A percentile compares a stretch with the other conserved stretches of the same genome.
phyloP scores from a whole-genome alignment of 225 moss, liverwort and hornwort genomes.

The Rhytidiadelphus loreus region DNA sequence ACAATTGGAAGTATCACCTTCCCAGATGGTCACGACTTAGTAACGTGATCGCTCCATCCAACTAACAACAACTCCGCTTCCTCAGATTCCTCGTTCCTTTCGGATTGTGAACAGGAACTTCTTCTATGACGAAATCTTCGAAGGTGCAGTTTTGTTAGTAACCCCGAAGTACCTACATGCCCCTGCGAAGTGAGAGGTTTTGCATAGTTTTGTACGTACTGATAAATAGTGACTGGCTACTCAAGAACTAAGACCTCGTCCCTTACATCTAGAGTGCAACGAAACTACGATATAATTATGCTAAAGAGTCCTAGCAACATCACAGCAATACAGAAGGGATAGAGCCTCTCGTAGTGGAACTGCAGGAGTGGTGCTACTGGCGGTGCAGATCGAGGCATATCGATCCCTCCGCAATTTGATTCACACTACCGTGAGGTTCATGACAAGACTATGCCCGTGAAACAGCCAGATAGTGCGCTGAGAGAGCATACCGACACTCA shows the following conservation, averaged over 20 bases:
- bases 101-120: background rate
- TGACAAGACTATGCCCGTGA: background rate
- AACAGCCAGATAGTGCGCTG: background rate
- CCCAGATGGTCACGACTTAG: background rate
- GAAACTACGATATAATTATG: no score
- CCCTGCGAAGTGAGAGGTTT: background rate
- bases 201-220: background rate
- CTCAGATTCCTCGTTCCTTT: background rate
- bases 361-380: background rate
- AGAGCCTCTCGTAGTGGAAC: background rate
- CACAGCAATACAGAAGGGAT: background rate
- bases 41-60: background rate
- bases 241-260: no score
- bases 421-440: background rate
- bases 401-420: background rate
- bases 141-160: background rate
- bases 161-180: background rate
- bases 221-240: background rate
- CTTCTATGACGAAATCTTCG: background rate
- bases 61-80: background rate
- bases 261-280: background rate
- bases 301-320: background rate
- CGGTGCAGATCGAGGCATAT: background rate
- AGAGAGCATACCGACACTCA: background rate
- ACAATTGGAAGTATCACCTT: no score